Percentiles rank a stretch among this genome's conserved stretches.
phyloP scores from a whole-genome alignment of 2,329 filamentous ascomycete species.

The Xylaria sp. region DNA sequence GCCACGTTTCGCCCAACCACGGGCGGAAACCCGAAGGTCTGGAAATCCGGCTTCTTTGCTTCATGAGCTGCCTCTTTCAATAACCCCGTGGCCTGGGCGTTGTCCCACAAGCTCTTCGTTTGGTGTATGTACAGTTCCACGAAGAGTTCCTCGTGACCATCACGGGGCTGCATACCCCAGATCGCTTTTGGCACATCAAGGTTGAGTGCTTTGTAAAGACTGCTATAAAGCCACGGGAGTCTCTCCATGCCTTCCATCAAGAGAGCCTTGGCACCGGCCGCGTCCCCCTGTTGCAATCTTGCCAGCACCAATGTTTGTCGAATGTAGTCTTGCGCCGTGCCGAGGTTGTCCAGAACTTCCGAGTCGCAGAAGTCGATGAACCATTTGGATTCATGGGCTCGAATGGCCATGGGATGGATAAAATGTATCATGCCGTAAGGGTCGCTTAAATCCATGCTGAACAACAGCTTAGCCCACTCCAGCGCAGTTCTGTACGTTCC shows the following conservation, averaged over 20 bases:
- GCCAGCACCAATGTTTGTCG: constrained; percentile 79
- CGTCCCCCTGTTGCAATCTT: constrained; percentile 72
- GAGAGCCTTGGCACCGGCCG: constrained; percentile 66
- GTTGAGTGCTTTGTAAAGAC: constrained; percentile 79
- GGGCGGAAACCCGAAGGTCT: constrained; percentile 45
- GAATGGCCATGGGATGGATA: constrained; percentile 84
- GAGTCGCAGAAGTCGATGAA: constrained; percentile 71
- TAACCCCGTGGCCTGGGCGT: constrained; percentile 69
- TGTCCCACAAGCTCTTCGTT: constrained; percentile 86
- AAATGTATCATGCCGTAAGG: constrained; percentile 83
- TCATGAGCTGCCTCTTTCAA: constrained; percentile 72
- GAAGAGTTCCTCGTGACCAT: constrained; percentile 70
- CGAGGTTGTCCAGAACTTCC: constrained; percentile 48
- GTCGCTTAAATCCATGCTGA: constrained; percentile 76
- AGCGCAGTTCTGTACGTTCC: constrained; percentile 93
- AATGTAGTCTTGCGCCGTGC: constrained; percentile 63
- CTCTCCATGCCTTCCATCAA: constrained; percentile 71
- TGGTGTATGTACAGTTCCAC: constrained; percentile 77
- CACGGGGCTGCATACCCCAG: constrained; percentile 77
- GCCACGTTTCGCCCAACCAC: constrained; percentile 61
- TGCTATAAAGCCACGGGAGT: constrained; percentile 84
- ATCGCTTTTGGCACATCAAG: constrained; percentile 79
- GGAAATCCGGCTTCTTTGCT: constrained; percentile 50
- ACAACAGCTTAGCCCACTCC: constrained; percentile 88
- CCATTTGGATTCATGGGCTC: constrained; percentile 76